Evolutionary conservation across 495 filamentous ascomycete species (phyloP).

Genomic region (Acidomyces sp.): DNA sequence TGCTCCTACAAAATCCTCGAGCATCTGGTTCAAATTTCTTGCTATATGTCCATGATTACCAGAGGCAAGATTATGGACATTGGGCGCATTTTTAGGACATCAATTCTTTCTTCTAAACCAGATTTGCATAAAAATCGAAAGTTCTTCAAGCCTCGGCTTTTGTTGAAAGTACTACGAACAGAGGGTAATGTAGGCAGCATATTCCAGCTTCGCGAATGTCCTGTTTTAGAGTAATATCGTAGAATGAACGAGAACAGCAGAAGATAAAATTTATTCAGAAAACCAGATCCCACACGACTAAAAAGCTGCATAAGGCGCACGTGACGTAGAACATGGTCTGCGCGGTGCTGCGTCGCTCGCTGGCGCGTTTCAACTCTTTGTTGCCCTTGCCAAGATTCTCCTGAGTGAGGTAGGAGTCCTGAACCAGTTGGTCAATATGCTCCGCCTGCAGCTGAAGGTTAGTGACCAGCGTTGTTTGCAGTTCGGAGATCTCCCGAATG

Average conservation of each 20-base stretch:
- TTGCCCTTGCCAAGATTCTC: constrained; percentile 86
- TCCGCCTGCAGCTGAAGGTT: constrained; percentile 77
- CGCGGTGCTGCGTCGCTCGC: constrained; percentile 67
- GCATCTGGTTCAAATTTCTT: too few species aligned
- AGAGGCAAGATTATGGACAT: too few species aligned
- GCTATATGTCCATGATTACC: too few species aligned
- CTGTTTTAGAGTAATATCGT: too few species aligned
- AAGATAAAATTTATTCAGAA: constrained; percentile 17
- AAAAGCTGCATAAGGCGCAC: constrained; percentile 60
- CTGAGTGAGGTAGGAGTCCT: constrained; percentile 63
- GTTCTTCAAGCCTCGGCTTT: too few species aligned
- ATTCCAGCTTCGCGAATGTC: too few species aligned
- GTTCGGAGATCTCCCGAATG: constrained; percentile 78
- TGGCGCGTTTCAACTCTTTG: constrained; percentile 76
- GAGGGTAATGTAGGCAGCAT: too few species aligned
- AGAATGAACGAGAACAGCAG: neutral
- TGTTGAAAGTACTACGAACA: too few species aligned
- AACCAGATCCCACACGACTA: constrained; percentile 81
- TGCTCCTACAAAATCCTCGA: too few species aligned
- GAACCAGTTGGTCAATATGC: constrained; percentile 76
- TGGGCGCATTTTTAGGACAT: too few species aligned
- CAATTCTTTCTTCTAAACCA: too few species aligned
- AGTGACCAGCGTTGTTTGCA: constrained; percentile 74
- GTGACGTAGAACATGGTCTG: constrained; percentile 82
- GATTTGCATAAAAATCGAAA: too few species aligned